Evolutionary conservation across 306 rosid species (phyloP).

Genomic region (Styphnolobium japonicum): DNA sequence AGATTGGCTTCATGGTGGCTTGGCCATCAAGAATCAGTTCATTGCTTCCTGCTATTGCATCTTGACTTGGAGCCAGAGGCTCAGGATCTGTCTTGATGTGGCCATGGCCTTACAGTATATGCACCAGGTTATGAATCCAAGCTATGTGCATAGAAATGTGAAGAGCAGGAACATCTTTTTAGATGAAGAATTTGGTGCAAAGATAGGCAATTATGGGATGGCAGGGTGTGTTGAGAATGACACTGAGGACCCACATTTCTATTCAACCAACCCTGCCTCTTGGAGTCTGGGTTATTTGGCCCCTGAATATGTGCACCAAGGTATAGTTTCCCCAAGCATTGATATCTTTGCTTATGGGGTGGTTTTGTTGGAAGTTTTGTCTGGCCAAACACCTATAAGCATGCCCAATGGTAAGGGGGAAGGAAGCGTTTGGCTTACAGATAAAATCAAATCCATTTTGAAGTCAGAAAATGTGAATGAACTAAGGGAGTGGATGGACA

Average conservation of each 20-base stretch:
- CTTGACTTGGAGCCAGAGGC: conserved; percentile 85
- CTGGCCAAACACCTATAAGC: conserved; percentile 45
- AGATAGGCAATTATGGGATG: conserved; percentile 62
- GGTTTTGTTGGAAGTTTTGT: conserved; percentile 56
- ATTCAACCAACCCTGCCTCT: conserved; percentile 36
- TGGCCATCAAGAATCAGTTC: conserved; percentile 93
- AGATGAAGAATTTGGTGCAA: conserved; percentile 67
- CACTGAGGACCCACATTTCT: conserved; percentile 25
- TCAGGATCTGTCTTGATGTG: conserved; percentile 74
- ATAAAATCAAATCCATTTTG: conserved; percentile 47
- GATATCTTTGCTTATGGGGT: conserved; percentile 62
- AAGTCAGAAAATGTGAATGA: conserved; percentile 46
- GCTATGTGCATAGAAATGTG: conserved; percentile 51
- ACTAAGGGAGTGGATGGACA: conserved; percentile 64
- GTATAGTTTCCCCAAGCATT: conserved; percentile 42
- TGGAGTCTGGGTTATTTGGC: conserved; percentile 54
- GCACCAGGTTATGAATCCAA: conserved; percentile 63
- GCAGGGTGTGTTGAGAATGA: conserved; percentile 42
- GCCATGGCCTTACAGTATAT: conserved; percentile 70
- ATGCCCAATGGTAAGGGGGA: conserved; percentile 40
- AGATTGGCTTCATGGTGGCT: conserved; percentile 94
- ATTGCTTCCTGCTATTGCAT: conserved; percentile 87
- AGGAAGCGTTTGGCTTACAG: conserved; percentile 39
- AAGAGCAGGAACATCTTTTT: conserved; percentile 61
- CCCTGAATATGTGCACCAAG: conserved; percentile 55